Base-by-base conservation (phyloP, 192 early-diverging fungal genomes). In the Backusella psychrophila region DNA sequence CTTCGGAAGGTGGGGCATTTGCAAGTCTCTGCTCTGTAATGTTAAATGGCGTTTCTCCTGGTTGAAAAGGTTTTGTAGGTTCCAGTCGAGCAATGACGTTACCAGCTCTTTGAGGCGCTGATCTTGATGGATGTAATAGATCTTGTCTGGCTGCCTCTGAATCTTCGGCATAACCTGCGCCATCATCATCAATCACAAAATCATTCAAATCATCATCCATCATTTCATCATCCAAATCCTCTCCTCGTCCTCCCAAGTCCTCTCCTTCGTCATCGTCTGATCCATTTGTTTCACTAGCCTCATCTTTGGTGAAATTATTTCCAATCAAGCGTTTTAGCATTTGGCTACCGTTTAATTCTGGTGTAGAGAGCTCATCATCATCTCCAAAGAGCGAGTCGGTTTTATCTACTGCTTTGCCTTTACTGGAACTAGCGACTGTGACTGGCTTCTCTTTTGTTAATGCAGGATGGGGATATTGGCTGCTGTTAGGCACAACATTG, bases 131-230 rank as follows among this genome's bases (percentile, higher is more conserved):
- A 17, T n/a, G 17, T 36, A 68, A 17, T 36, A 17, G 17, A 19
- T 68, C 33, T 15, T 34, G 66, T 68, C 11, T 68, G 56, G 56
- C 56, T 1, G 35, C 66, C 29, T 68, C 66, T n/a, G 33, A 68
- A 68, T 73, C 73, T 19, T 86, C 86, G 12, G 86, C 80, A 76
- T 96, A 95, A 5, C 90, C 92, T 15, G 81, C 90, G 15, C 91
- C 93, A 71, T 96, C 94, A 79, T 98, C 96, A 77, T 96, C 95
- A 0, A 91, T 93, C 0, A 98, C 90, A 89, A 98, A 98, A 72
- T 96, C 91, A 67, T 94, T 87, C 53, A 91, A 65, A 41, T 36
- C 39, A 14, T 69, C 68, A n/a, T 82, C 91, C 9, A 89, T 91
- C 15, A 81, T 88, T 19, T 82, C 86, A 29, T 86, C 87, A 6